Conservation (phyloP, 2,329 filamentous ascomycete genomes). For the Cadophora sp. region DNA sequence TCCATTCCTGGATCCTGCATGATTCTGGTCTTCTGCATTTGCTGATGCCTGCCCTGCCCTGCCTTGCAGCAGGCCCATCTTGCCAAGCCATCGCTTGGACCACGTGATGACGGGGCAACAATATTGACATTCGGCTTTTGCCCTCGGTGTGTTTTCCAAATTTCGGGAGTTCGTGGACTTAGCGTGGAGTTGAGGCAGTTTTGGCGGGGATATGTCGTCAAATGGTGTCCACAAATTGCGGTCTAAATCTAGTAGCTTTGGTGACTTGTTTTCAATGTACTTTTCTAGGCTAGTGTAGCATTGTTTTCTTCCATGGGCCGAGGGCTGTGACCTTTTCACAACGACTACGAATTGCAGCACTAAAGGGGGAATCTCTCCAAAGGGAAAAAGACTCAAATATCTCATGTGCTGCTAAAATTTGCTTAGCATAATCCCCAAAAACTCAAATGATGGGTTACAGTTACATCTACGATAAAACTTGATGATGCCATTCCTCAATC, state of each 20-base stretch:
- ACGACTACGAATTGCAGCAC: neutral
- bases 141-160: neutral
- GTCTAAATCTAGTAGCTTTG: neutral
- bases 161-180: neutral
- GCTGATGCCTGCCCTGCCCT: neutral
- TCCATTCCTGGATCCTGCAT: neutral
- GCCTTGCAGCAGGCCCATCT: neutral
- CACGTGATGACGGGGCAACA: neutral
- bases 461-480: too few species aligned
- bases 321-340: neutral
- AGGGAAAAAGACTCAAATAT: too few species aligned
- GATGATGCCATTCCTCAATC: neutral
- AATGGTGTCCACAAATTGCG: neutral
- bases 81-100: neutral
- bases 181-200: neutral
- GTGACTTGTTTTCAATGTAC: neutral
- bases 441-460: too few species aligned
- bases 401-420: too few species aligned
- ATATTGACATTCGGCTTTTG: neutral
- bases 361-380: neutral
- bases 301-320: neutral
- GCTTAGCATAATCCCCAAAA: too few species aligned
- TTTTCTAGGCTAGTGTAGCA: neutral
- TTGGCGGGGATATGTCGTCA: neutral
- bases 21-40: neutral